These are phyloP conservation scores for Globisporangium viniferum DNA, from an alignment of 352 stramenopile species.

Conservation along the genomic window DNA sequence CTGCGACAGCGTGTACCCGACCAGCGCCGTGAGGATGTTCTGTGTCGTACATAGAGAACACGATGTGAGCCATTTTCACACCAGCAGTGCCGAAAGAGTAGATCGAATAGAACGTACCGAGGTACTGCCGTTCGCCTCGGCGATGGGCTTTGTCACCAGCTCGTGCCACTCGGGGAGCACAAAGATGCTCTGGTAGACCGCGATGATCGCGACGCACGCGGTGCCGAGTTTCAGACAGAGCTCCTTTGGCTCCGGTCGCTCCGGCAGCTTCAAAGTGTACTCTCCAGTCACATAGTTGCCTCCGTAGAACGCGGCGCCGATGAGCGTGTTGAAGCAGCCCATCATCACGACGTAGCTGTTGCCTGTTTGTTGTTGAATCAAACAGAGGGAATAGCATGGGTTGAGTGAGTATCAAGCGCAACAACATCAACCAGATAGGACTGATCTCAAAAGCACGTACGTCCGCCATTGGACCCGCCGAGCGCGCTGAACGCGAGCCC, in stretches of 20 bases:
- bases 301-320: slow-evolving; percentile 80
- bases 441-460: slow-evolving; percentile 12
- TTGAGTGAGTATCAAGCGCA: not conserved
- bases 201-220: slow-evolving; percentile 69
- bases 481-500: slow-evolving; percentile 78
- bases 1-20: slow-evolving; percentile 75
- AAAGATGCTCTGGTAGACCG: slow-evolving; percentile 78
- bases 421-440: not conserved
- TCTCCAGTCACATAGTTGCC: slow-evolving; percentile 85
- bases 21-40: slow-evolving; percentile 58
- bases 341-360: slow-evolving; percentile 77
- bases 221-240: slow-evolving; percentile 80
- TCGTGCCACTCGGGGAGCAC: slow-evolving; percentile 73
- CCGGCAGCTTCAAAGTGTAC: slow-evolving; percentile 77
- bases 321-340: slow-evolving; percentile 80
- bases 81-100: not conserved
- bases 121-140: slow-evolving; percentile 66
- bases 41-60: slow-evolving; percentile 7
- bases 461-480: slow-evolving; percentile 56
- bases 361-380: slow-evolving; percentile 15
- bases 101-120: slow-evolving; percentile 19
- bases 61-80: slow-evolving; percentile 1
- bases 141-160: slow-evolving; percentile 73
- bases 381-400: slow-evolving; percentile 2
- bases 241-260: slow-evolving; percentile 67